Base-by-base conservation (phyloP, 177 flowering plant genomes). In the Vitis hybrid region DNA sequence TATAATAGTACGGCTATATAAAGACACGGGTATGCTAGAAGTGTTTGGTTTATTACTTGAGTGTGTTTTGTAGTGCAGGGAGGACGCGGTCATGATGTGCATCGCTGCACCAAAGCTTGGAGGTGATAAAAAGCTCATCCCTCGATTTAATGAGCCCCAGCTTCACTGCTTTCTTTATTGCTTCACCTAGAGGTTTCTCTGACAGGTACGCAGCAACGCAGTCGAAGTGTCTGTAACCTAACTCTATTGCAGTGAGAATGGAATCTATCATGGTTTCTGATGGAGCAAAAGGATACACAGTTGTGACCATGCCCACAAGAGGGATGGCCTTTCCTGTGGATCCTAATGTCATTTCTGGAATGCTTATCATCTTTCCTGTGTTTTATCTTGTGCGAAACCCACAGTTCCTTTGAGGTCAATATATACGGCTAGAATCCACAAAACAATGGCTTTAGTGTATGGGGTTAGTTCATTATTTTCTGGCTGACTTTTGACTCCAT, bases 61-160 rank as follows among this genome's bases (percentile, higher is more conserved):
- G 82, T 1, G 75, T 61, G 0, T 48, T 66, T 19, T 68, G 68
- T 14, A 83, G 53, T 1, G 84, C 85, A 2, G 88, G 84, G 3
- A 85, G 67, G 72, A 88, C 84, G 5, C 39, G 80, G 19, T 79
- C 78, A n/a, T 3, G 75, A 49, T 88, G 74, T 8, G 85, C 75
- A 49, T 76, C 71, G 12, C 10, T 60, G 60, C 75, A 70, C 82
- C 81, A 83, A 2, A 85, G 72, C 74, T 86, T 86, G 18, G 85
- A 80, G 9, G 90, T 82, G 63, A 88, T 72, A 67, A 88, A 88
- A 53, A 88, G 72, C 15, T 85, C 80, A 10, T 73, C 74, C 1
- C 88, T 75, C 11, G 78, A 65, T 15, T 72, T 73, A 60, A 84
- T 60, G 29, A 89, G 74, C 2, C 89, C 85, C 5, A 22, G 73